A percentile compares a stretch with the other conserved stretches of the same genome.
phyloP scores from a whole-genome alignment of 202 grass and related monocot genomes.

The Schoenoplectus triqueter region DNA sequence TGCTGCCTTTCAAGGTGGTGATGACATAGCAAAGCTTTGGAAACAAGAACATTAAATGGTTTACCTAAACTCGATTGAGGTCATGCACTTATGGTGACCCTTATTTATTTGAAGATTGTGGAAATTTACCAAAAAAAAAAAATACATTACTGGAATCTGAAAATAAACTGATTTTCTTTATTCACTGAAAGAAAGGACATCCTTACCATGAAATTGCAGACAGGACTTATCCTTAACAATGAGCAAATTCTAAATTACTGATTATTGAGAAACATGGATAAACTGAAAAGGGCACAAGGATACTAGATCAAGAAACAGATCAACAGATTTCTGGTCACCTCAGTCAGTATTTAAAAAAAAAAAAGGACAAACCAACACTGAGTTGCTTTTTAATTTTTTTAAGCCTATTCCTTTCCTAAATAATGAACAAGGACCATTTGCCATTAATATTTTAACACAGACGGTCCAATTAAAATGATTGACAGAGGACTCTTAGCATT shows the following conservation, averaged over 20 bases:
- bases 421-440: neutral
- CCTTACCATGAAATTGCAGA: neutral
- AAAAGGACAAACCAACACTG: neutral
- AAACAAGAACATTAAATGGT: neutral
- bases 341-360: neutral
- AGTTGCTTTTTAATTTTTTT: neutral
- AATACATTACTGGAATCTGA: neutral
- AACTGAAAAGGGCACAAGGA: neutral
- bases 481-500: neutral
- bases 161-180: neutral
- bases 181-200: neutral
- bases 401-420: neutral
- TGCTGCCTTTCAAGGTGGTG: too few relatives aligned
- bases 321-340: too few relatives aligned
- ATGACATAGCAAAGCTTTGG: neutral
- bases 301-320: too few relatives aligned
- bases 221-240: neutral
- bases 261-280: neutral
- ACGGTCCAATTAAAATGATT: neutral
- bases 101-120: neutral
- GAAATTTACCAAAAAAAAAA: neutral
- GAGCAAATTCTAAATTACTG: neutral
- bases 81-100: neutral
- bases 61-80: neutral
- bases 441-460: neutral